These are phyloP conservation scores for Dipodascus geniculatus DNA, from an alignment of 805 yeast species.

Conservation along the genomic window DNA sequence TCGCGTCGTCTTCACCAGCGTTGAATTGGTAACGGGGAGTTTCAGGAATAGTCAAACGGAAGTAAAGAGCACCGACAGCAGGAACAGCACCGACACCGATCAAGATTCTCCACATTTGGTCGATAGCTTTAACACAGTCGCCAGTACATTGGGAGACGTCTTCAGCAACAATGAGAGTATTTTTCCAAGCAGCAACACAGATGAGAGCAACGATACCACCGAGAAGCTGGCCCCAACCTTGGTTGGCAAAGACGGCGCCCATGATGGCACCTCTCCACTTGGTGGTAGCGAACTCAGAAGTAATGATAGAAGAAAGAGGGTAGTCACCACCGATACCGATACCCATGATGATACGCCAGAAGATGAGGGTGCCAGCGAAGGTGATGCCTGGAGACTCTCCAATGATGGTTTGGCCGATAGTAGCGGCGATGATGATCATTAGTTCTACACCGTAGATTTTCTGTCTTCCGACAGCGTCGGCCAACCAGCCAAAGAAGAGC, in stretches of 20 bases:
- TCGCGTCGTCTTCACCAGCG: slow-evolving; percentile 38
- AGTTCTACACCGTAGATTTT: slow-evolving; percentile 78
- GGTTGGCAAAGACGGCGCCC: slow-evolving; percentile 94
- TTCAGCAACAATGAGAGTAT: slow-evolving; percentile 41
- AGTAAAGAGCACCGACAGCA: slow-evolving; percentile 69
- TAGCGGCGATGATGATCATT: slow-evolving; percentile 71
- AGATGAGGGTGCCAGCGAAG: slow-evolving; percentile 61
- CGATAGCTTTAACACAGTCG: slow-evolving; percentile 65
- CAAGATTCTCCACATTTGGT: slow-evolving; percentile 89
- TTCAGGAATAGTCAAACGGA: slow-evolving; percentile 87
- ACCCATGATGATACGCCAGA: slow-evolving; percentile 82
- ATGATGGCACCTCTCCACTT: slow-evolving; percentile 97
- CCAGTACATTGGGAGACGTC: slow-evolving; percentile 49
- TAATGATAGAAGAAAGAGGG: slow-evolving; percentile 85
- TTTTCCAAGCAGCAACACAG: slow-evolving; percentile 67
- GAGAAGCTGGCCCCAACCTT: slow-evolving; percentile 88
- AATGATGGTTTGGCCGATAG: slow-evolving; percentile 61
- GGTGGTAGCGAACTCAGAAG: slow-evolving; percentile 86
- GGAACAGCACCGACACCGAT: slow-evolving; percentile 88
- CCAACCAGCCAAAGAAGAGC: slow-evolving; percentile 69
- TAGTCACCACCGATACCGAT: slow-evolving; percentile 97
- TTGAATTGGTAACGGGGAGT: slow-evolving; percentile 70
- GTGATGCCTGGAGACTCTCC: slow-evolving; percentile 63
- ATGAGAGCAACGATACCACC: slow-evolving; percentile 79
- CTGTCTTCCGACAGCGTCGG: slow-evolving; percentile 78